These are phyloP conservation scores for Cardamine resedifolia DNA, from an alignment of 345 rosid genomes.

Conservation along the genomic window DNA sequence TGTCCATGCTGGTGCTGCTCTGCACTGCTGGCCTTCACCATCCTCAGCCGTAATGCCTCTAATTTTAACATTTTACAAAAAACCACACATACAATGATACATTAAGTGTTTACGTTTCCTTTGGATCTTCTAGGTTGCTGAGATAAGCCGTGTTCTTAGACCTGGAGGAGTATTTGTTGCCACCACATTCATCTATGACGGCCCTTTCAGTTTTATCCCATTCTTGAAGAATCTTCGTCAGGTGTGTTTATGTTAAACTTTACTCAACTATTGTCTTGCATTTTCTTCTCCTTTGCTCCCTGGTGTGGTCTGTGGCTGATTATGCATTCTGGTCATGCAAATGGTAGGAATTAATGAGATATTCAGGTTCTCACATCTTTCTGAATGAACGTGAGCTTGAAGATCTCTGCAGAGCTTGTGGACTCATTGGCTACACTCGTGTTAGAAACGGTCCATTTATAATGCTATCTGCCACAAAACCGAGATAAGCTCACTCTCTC, in stretches of 20 bases:
- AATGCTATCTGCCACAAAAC: slow-evolving; percentile 79
- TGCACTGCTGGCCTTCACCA: slow-evolving; percentile 97
- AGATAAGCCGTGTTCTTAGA: slow-evolving; percentile 76
- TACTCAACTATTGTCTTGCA: background rate
- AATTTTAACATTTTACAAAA: background rate
- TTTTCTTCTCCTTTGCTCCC: background rate
- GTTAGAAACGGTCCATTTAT: slow-evolving; percentile 59
- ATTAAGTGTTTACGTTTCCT: background rate
- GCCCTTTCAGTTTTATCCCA: slow-evolving; percentile 53
- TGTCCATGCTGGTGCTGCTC: slow-evolving; percentile 89
- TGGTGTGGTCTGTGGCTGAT: slow-evolving; percentile 8
- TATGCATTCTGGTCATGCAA: background rate
- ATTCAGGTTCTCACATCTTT: slow-evolving; percentile 54
- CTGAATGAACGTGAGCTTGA: slow-evolving; percentile 68
- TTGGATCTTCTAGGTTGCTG: slow-evolving; percentile 56
- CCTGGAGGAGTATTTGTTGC: slow-evolving; percentile 94
- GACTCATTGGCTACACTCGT: slow-evolving; percentile 58
- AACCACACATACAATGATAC: background rate
- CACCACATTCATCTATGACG: slow-evolving; percentile 64
- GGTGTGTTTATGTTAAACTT: slow-evolving; percentile 43
- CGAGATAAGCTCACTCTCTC: slow-evolving; percentile 38
- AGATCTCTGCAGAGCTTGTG: slow-evolving; percentile 80
- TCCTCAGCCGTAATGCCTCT: slow-evolving; percentile 75
- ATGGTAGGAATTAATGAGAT: slow-evolving; percentile 47
- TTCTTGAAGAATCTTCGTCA: slow-evolving; percentile 49